These are phyloP conservation scores for Eucalyptus cloeziana DNA, from an alignment of 345 rosid species.

Conservation along the genomic window DNA sequence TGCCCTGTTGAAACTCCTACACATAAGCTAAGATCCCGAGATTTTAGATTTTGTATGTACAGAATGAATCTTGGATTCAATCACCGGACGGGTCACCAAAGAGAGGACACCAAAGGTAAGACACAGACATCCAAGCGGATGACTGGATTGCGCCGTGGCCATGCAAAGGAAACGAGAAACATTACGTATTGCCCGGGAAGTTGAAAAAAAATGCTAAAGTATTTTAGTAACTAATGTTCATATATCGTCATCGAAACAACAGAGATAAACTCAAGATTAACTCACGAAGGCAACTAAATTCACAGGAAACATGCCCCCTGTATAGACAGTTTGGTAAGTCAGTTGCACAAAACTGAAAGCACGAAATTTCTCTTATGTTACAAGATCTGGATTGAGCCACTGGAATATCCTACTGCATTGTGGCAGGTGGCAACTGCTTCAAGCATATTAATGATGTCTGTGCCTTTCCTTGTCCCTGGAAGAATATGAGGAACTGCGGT, in stretches of 20 bases:
- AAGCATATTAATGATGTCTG: slow-evolving; percentile 27
- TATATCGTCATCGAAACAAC: accelerated
- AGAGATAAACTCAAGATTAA: not conserved
- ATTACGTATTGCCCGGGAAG: not conserved
- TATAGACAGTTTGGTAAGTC: not conserved
- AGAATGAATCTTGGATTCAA: not conserved
- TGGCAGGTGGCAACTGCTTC: not conserved
- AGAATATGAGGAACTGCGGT: slow-evolving; percentile 38
- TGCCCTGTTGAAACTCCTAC: not conserved
- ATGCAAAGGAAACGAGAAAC: not conserved
- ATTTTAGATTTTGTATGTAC: not conserved
- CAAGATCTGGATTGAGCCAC: not conserved
- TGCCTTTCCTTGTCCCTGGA: slow-evolving; percentile 64
- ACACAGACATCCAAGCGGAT: not conserved
- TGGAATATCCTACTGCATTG: not conserved
- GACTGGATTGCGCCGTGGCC: not conserved
- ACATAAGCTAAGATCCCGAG: not conserved
- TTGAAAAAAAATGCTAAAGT: not conserved
- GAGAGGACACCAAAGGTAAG: not conserved
- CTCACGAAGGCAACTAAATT: not conserved
- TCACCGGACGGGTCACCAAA: not conserved
- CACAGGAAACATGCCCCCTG: not conserved
- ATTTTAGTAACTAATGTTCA: not conserved
- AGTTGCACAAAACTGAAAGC: not conserved
- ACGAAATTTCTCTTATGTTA: not conserved